These are phyloP conservation scores for Saccharomycopsis microspora DNA, from an alignment of 805 yeast species.

Conservation along the genomic window DNA sequence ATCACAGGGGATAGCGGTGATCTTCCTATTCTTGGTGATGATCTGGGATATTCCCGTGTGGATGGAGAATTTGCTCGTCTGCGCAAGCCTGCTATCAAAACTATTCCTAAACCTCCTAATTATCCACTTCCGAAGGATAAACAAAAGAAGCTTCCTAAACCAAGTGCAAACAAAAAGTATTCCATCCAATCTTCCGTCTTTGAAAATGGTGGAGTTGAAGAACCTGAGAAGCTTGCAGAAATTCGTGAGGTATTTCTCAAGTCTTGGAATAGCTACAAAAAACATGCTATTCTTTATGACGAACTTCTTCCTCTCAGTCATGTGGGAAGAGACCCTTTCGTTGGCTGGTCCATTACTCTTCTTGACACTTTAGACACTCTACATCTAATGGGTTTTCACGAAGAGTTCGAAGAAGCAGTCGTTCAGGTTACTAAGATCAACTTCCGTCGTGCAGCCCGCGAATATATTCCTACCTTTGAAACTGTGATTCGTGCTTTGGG, in stretches of 20 bases:
- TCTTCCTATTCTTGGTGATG: slow-evolving; percentile 1
- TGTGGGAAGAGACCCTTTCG: slow-evolving; percentile 27
- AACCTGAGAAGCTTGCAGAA: slow-evolving; percentile 20
- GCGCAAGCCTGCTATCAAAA: no score
- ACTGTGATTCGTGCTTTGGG: slow-evolving; percentile 42
- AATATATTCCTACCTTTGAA: slow-evolving; percentile 37
- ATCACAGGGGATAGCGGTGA: background rate
- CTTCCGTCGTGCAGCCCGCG: slow-evolving; percentile 28
- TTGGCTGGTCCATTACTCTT: slow-evolving; percentile 40
- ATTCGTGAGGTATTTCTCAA: slow-evolving; percentile 28
- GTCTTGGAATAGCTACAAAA: slow-evolving; percentile 35
- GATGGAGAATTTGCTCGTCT: no score
- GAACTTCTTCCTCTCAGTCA: slow-evolving; percentile 31
- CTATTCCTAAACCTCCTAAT: no score
- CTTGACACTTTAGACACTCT: slow-evolving; percentile 44
- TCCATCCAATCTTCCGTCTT: slow-evolving; percentile 22
- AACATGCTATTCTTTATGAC: slow-evolving; percentile 34
- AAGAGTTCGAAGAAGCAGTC: slow-evolving; percentile 29
- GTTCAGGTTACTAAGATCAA: slow-evolving; percentile 26
- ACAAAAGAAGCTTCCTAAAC: no score
- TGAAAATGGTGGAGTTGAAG: slow-evolving; percentile 20
- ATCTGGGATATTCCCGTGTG: background rate
- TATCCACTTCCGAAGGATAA: no score
- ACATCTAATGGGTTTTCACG: slow-evolving; percentile 30
- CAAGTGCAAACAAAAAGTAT: slow-evolving; percentile 13